A percentile compares a stretch with the other conserved stretches of the same genome.
These are phyloP conservation scores for Gaeumannomyces sp. DNA, from an alignment of 2,329 filamentous ascomycete genomes.

Conservation along the genomic window DNA sequence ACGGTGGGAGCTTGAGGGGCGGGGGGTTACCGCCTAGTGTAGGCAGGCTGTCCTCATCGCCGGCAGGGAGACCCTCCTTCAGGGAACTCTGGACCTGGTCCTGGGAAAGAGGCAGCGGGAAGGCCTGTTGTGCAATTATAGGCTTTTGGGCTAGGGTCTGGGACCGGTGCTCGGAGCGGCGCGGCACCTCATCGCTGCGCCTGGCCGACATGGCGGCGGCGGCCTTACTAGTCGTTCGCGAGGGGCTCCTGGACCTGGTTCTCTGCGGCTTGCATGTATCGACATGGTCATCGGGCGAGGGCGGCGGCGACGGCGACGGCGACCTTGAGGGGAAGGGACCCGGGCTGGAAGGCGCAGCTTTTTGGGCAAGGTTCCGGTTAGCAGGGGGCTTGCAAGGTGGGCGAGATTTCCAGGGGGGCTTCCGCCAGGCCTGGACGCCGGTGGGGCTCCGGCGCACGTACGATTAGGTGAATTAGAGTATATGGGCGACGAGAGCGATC, in stretches of 20 bases:
- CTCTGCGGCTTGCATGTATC: constrained; percentile 39
- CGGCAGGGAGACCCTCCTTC: constrained; percentile 19
- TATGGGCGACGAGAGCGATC: constrained; percentile 56
- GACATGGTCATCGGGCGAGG: constrained; percentile 41
- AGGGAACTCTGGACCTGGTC: not conserved
- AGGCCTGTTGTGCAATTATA: constrained; percentile 38
- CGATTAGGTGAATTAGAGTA: constrained; percentile 50
- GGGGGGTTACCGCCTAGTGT: constrained; percentile 35
- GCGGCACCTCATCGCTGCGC: constrained; percentile 37
- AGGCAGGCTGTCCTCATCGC: constrained; percentile 26
- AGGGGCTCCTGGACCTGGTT: constrained; percentile 49
- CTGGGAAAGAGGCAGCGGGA: not conserved
- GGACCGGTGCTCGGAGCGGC: constrained; percentile 31
- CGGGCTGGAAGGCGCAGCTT: constrained; percentile 41
- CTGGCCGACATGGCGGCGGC: constrained; percentile 36
- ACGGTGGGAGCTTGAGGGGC: constrained; percentile 33
- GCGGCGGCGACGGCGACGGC: constrained; percentile 49
- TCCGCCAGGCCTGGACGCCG: not conserved
- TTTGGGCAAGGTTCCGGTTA: constrained; percentile 1
- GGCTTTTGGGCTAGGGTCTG: constrained; percentile 39
- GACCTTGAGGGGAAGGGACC: constrained; percentile 46
- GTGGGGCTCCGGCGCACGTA: constrained; percentile 28
- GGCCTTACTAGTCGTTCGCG: constrained; percentile 23
- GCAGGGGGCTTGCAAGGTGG: not conserved
- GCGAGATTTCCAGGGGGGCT: not conserved